Conservation (phyloP, 2,329 filamentous ascomycete genomes). For the Phoma sp. region DNA sequence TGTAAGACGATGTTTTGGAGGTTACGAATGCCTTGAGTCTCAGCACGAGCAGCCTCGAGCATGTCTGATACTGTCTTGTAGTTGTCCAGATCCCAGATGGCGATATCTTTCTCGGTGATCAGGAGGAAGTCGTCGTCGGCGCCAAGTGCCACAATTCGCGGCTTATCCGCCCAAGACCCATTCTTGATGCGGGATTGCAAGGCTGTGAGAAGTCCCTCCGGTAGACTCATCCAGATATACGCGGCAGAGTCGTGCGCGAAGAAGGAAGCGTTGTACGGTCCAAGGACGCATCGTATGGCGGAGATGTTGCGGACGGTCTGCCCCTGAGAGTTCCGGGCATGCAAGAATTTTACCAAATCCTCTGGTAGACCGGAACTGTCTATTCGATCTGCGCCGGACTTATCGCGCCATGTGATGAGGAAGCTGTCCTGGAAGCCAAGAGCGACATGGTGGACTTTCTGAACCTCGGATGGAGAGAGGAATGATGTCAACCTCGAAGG, state of each 20-base stretch:
- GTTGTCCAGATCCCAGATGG: conserved; percentile 35
- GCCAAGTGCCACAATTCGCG: conserved; percentile 42
- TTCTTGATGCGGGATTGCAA: conserved; percentile 37
- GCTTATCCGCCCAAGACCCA: conserved; percentile 39
- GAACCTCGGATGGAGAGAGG: conserved; percentile 31
- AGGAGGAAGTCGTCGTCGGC: conserved; percentile 37
- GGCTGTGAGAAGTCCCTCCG: conserved; percentile 27
- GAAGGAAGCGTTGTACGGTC: conserved; percentile 43
- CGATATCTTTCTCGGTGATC: conserved; percentile 37
- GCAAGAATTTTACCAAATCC: conserved; percentile 35
- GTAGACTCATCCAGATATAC: conserved; percentile 44
- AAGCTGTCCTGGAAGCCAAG: conserved; percentile 44
- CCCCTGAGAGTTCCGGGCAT: conserved; percentile 21
- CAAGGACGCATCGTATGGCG: conserved; percentile 36
- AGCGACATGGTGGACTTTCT: conserved; percentile 38
- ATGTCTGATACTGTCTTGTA: conserved; percentile 30
- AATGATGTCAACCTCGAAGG: conserved; percentile 35
- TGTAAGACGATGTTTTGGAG: conserved; percentile 34
- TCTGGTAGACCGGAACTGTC: conserved; percentile 33
- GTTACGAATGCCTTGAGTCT: conserved; percentile 26
- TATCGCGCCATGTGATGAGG: conserved; percentile 42
- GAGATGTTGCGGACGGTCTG: conserved; percentile 29
- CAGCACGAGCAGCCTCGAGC: conserved; percentile 27
- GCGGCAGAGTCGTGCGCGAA: conserved; percentile 35
- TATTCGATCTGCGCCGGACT: conserved; percentile 30